A percentile compares a stretch with the other conserved stretches of the same genome.
Conservation (phyloP, 1,284 basidiomycete species). For the Ustilago curta region DNA sequence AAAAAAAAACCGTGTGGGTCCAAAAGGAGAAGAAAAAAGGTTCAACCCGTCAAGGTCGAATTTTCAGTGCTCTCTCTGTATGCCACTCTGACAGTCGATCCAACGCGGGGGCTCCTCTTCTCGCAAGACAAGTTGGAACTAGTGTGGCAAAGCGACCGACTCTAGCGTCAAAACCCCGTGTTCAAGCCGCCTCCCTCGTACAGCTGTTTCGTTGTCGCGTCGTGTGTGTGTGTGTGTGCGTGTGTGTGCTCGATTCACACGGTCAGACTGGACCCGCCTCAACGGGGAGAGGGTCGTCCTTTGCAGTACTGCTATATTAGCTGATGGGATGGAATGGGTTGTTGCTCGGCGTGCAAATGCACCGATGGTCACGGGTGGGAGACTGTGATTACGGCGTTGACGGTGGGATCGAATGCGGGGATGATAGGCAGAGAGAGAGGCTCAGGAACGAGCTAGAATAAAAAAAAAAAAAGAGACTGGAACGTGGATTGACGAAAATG, state of each 20-base stretch:
- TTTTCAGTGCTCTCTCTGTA: too few relatives aligned
- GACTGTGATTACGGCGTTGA: not conserved
- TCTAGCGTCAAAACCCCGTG: not conserved
- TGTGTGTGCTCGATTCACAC: too few relatives aligned
- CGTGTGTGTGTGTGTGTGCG: too few relatives aligned
- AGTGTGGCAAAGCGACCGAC: constrained; percentile 12
- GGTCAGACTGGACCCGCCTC: too few relatives aligned
- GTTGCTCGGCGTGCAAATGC: constrained; percentile 1
- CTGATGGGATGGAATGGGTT: not conserved
- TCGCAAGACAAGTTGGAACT: not conserved
- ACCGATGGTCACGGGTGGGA: constrained; percentile 18
- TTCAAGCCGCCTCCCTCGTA: not conserved
- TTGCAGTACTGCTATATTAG: not conserved
- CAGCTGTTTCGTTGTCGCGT: not conserved
- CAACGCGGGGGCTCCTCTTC: not conserved
- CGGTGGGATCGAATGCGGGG: constrained; percentile 1
- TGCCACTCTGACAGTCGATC: constrained; percentile 2
- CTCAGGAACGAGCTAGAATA: constrained; percentile 18
- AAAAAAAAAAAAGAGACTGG: too few relatives aligned
- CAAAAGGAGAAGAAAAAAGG: constrained; percentile 8
- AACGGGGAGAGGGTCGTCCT: too few relatives aligned
- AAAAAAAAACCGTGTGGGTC: not conserved
- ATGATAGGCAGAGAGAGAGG: not conserved
- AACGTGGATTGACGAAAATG: not conserved
- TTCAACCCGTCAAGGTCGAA: not conserved